phyloP scores from a whole-genome alignment of 176 grass and related monocot species.

The Phyllostachys edulis region DNA sequence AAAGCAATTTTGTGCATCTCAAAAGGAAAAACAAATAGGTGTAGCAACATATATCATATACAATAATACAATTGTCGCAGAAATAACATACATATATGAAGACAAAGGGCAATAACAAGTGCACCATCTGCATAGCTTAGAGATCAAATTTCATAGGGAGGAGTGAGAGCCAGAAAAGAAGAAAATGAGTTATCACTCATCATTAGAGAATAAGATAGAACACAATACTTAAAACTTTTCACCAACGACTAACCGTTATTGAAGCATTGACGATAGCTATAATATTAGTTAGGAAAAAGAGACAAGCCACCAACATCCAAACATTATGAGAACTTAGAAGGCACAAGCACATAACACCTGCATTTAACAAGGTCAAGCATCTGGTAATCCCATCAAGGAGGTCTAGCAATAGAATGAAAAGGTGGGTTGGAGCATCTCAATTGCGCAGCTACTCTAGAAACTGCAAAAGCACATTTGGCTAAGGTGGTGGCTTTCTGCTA shows the following conservation, averaged over 20 bases:
- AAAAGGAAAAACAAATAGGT: not conserved
- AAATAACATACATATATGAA: not conserved
- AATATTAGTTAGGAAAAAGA: not conserved
- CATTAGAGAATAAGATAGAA: not conserved
- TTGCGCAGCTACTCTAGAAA: not conserved
- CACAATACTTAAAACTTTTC: not conserved
- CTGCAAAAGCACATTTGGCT: slow-evolving; percentile 15
- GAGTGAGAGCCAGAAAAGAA: not conserved
- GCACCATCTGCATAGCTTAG: not conserved
- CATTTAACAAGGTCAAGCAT: not conserved
- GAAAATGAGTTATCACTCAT: not conserved
- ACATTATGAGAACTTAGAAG: slow-evolving; percentile 18
- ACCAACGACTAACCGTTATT: not conserved
- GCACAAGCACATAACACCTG: not conserved
- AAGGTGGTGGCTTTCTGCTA: slow-evolving; percentile 39
- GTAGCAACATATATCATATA: not conserved
- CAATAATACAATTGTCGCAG: not conserved
- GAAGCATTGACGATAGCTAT: not conserved
- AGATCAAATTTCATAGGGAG: not conserved
- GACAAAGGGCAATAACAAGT: not conserved
- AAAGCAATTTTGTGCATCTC: not conserved
- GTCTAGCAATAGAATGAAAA: not conserved
- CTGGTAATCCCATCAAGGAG: not conserved
- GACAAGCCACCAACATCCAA: not conserved
- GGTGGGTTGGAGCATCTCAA: slow-evolving; percentile 16